Conservation (phyloP, 257 asterid species). For the Przewalskia tangutica region DNA sequence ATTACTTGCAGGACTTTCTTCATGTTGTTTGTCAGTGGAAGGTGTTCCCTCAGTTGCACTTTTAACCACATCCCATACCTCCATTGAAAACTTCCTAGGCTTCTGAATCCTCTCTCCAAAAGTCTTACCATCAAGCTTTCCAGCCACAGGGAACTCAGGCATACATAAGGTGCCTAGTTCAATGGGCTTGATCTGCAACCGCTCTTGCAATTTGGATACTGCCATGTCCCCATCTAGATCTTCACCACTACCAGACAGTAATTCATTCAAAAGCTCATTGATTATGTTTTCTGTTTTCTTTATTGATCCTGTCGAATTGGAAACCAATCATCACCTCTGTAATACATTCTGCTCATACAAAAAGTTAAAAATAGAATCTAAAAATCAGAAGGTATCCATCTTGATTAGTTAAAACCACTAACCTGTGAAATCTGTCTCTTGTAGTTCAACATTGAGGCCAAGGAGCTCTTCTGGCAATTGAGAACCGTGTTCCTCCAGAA, state of each 20-base stretch:
- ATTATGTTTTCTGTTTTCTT: slow-evolving; percentile 23
- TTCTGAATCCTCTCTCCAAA: slow-evolving; percentile 30
- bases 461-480: slow-evolving; percentile 20
- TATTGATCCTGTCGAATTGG: slow-evolving; percentile 28
- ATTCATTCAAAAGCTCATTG: slow-evolving; percentile 35
- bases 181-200: slow-evolving; percentile 54
- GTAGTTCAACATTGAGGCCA: slow-evolving; percentile 22
- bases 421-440: slow-evolving; percentile 50
- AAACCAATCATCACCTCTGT: slow-evolving; percentile 3
- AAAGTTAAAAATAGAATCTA: neutral
- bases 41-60: slow-evolving; percentile 22
- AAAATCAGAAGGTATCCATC: neutral
- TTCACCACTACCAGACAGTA: slow-evolving; percentile 36
- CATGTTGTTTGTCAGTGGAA: slow-evolving; percentile 14
- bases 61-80: slow-evolving; percentile 33
- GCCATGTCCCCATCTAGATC: slow-evolving; percentile 61
- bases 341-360: neutral
- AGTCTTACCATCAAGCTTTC: slow-evolving; percentile 30
- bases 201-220: slow-evolving; percentile 54
- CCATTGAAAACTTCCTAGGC: slow-evolving; percentile 29
- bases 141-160: slow-evolving; percentile 31
- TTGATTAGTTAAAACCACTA: slow-evolving; percentile 18
- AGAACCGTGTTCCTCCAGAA: slow-evolving; percentile 20
- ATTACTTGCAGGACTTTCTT: slow-evolving; percentile 15
- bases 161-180: slow-evolving; percentile 31